phyloP scores from a whole-genome alignment of 1,284 basidiomycete genomes.

The Termitomyces sp. region DNA sequence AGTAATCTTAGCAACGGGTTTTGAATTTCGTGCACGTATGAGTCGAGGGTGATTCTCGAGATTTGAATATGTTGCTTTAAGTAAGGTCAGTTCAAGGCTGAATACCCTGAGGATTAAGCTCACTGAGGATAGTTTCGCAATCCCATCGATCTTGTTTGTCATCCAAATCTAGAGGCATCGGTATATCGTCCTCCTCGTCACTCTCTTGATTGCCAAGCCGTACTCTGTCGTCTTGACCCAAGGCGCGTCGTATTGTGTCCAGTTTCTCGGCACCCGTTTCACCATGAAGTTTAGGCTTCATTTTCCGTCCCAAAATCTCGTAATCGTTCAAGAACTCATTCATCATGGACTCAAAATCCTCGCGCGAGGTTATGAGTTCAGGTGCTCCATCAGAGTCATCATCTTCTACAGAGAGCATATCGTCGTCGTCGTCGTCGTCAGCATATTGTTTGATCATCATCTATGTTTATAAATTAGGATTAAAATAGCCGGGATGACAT shows the following conservation, averaged over 20 bases:
- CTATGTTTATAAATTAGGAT: constrained; percentile 24
- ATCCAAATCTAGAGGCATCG: constrained; percentile 49
- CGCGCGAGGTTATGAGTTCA: constrained; percentile 72
- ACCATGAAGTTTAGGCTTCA: constrained; percentile 70
- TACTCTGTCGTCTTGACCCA: constrained; percentile 64
- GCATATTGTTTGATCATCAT: constrained; percentile 77
- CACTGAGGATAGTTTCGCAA: constrained; percentile 90
- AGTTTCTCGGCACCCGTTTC: constrained; percentile 75
- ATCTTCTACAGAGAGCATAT: constrained; percentile 31
- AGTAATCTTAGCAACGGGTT: constrained; percentile 56
- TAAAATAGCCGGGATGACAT: background rate
- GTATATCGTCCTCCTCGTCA: constrained; percentile 46
- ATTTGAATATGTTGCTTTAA: constrained; percentile 87
- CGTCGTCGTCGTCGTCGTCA: constrained; percentile 43
- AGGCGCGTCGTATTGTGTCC: constrained; percentile 70
- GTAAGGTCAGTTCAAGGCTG: background rate
- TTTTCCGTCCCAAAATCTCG: constrained; percentile 87
- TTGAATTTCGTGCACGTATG: constrained; percentile 61
- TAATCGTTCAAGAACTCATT: constrained; percentile 93
- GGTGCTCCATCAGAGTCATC: constrained; percentile 63
- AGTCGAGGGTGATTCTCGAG: constrained; percentile 91
- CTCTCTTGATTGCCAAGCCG: constrained; percentile 29
- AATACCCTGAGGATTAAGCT: constrained; percentile 27
- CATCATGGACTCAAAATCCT: constrained; percentile 90
- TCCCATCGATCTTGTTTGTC: constrained; percentile 86